phyloP scores from a whole-genome alignment of 208 protist species.

The Strigomonas galati region DNA sequence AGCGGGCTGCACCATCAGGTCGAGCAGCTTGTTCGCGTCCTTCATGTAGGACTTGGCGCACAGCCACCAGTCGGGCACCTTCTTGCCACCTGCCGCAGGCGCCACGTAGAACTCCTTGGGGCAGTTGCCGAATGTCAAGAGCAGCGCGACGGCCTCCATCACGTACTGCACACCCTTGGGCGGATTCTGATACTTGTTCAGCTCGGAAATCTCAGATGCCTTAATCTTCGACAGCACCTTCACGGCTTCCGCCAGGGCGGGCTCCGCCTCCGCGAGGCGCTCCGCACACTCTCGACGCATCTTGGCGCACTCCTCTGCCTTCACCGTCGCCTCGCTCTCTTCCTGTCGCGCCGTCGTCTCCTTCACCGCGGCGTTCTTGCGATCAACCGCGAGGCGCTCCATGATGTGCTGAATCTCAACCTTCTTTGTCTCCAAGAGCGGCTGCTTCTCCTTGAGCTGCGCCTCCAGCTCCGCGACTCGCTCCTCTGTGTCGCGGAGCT shows the following conservation, averaged over 20 bases:
- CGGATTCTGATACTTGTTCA: conserved; percentile 96
- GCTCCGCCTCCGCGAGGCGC: conserved; percentile 95
- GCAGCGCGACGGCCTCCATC: conserved; percentile 97
- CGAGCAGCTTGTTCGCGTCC: conserved; percentile 88
- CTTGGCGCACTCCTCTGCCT: conserved; percentile 92
- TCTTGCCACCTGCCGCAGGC: conserved; percentile 83
- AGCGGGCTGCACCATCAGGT: conserved; percentile 84
- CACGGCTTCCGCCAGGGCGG: conserved; percentile 92
- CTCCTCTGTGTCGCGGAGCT: conserved; percentile 90
- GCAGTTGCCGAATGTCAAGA: conserved; percentile 94
- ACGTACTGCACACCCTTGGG: conserved; percentile 96
- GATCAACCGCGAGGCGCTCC: conserved; percentile 89
- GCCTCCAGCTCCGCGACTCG: conserved; percentile 93
- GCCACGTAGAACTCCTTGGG: conserved; percentile 92
- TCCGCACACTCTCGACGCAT: conserved; percentile 90
- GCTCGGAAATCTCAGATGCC: conserved; percentile 94
- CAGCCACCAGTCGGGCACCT: conserved; percentile 96
- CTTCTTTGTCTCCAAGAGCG: conserved; percentile 92
- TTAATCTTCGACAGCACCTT: conserved; percentile 96
- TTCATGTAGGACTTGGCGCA: conserved; percentile 93
- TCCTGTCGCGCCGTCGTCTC: conserved; percentile 84
- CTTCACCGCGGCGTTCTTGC: conserved; percentile 89
- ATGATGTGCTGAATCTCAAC: conserved; percentile 92
- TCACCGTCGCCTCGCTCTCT: conserved; percentile 89
- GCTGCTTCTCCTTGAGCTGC: conserved; percentile 94